A percentile compares a stretch with the other conserved stretches of the same genome.
phyloP scores from a whole-genome alignment of 768 basidiomycete species.

The Ephemerocybe angulata region DNA sequence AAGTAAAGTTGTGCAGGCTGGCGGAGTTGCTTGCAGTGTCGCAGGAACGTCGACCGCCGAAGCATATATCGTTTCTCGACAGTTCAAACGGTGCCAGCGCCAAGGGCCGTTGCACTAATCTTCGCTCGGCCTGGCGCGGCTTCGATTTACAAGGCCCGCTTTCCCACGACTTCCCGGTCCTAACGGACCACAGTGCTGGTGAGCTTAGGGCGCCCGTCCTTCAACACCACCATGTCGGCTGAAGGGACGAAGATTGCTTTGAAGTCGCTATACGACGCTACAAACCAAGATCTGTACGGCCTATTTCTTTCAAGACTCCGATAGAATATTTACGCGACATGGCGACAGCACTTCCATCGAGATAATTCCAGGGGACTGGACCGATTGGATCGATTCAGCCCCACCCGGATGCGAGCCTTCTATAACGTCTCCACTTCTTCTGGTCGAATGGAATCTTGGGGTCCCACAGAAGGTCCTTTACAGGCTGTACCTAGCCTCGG shows the following conservation, averaged over 20 bases:
- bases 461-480: constrained; percentile 58
- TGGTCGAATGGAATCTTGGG: constrained; percentile 58
- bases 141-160: no score
- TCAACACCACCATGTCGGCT: no score
- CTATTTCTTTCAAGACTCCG: background rate
- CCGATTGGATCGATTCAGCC: constrained; percentile 38
- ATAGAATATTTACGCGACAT: background rate
- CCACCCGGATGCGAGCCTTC: constrained; percentile 12
- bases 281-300: background rate
- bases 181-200: no score
- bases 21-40: background rate
- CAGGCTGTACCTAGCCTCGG: constrained; percentile 46
- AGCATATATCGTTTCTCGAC: no score
- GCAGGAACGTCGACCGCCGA: background rate
- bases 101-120: no score
- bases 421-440: constrained; percentile 47
- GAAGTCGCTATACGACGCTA: background rate
- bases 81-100: no score
- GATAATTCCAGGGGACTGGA: constrained; percentile 55
- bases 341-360: constrained; percentile 47
- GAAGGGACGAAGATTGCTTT: background rate
- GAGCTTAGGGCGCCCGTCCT: no score
- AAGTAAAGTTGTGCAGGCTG: no score
- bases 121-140: no score
- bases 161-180: no score